These are phyloP conservation scores for Aspergillus kassunensis DNA, from an alignment of 495 filamentous ascomycete genomes.

Conservation along the genomic window DNA sequence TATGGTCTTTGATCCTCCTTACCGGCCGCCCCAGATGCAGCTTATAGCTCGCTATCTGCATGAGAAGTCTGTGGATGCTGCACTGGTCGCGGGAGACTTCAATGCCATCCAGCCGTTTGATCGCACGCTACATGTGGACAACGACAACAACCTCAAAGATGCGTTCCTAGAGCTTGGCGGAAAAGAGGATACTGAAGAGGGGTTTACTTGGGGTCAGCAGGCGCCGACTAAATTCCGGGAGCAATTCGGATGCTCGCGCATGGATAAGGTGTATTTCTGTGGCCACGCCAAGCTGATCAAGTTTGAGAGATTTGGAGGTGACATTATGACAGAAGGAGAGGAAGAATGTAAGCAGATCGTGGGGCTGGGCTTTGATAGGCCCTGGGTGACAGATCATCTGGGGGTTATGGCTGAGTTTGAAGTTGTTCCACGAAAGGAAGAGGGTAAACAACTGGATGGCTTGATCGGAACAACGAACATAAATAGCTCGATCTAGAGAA, in stretches of 20 bases:
- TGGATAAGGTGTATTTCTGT: slow-evolving; percentile 14
- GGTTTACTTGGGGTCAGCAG: slow-evolving; percentile 16
- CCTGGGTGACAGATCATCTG: slow-evolving; percentile 17
- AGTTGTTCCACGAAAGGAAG: background rate
- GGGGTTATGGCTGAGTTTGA: slow-evolving; percentile 4
- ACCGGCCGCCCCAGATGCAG: slow-evolving; percentile 8
- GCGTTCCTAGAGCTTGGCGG: slow-evolving; percentile 10
- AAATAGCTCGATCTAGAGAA: too few species aligned
- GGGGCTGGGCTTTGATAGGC: slow-evolving; percentile 5
- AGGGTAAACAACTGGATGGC: background rate
- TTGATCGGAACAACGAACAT: too few species aligned
- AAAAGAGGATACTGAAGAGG: slow-evolving; percentile 3
- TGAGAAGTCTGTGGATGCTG: background rate
- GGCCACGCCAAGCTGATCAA: background rate
- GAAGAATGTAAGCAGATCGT: background rate
- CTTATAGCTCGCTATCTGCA: slow-evolving; percentile 1
- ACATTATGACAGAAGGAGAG: background rate
- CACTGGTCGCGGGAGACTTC: slow-evolving; percentile 3
- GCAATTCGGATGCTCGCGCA: slow-evolving; percentile 8
- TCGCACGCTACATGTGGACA: slow-evolving; percentile 1
- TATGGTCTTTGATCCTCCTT: slow-evolving; percentile 3
- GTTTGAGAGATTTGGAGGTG: slow-evolving; percentile 10
- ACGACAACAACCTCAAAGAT: slow-evolving; percentile 5
- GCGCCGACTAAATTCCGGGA: background rate
- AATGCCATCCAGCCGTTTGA: slow-evolving; percentile 15